Conservation (phyloP, 2,329 filamentous ascomycete genomes). For the Sclerotinia borealis region DNA sequence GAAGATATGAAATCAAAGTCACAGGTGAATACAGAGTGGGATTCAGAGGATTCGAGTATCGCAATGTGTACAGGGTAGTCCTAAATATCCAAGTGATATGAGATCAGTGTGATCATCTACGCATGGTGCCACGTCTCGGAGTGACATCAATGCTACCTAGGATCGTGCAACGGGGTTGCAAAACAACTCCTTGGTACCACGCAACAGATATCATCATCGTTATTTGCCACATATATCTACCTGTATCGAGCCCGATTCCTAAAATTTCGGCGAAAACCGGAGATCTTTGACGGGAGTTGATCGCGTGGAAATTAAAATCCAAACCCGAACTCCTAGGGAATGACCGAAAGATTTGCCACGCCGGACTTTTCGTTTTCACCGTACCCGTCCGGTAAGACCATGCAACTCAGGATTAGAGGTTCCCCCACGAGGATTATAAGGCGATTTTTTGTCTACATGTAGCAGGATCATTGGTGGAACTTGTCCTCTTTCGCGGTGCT, state of each 20-base stretch:
- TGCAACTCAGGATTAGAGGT: not conserved
- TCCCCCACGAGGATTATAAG: not conserved
- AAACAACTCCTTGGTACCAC: not conserved
- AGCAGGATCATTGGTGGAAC: not conserved
- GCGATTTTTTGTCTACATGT: not conserved
- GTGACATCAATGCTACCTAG: not conserved
- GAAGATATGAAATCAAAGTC: not conserved
- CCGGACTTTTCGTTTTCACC: not conserved
- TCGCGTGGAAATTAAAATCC: not conserved
- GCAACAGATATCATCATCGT: not conserved
- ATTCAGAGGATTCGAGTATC: not conserved
- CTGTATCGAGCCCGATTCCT: not conserved
- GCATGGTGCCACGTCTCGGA: not conserved
- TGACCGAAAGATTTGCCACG: not conserved
- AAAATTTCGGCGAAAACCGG: not conserved
- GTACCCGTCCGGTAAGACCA: not conserved
- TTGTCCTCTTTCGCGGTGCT: not conserved
- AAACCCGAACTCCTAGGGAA: not conserved
- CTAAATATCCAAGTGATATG: not conserved
- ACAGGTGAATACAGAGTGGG: not conserved
- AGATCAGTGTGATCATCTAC: not conserved
- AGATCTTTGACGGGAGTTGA: not conserved
- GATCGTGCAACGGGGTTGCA: not conserved
- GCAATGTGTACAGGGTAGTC: not conserved
- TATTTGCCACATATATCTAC: not conserved